Evolutionary conservation across 2,329 filamentous ascomycete genomes (phyloP), one percentile per base, ranked within the genome.

Genomic region (Westerdykella ornata): DNA sequence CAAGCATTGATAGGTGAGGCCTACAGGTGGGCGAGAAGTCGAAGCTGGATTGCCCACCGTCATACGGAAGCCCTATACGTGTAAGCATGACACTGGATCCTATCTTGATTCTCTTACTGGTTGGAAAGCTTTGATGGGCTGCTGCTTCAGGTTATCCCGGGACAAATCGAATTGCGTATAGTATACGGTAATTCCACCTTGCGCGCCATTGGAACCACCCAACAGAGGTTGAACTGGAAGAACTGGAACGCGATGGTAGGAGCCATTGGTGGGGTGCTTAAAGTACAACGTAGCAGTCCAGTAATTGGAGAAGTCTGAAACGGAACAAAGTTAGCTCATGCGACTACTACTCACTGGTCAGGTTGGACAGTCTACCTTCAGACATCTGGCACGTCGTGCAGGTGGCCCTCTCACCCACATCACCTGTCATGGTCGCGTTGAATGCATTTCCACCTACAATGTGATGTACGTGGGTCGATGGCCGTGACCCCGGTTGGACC

Each of bases 131-230:
- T 49, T 59, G 17, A 57, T 42, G 9, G 42, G 15, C 26, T 56
- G 47, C 35, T 49, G 39, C 15, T 52, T 53, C 12, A 57, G 34
- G 26, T 63, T 64, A 41, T 57, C 61, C 35, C 32, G 53, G 33
- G 7, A 41, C 42, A 69, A 60, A 35, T 62, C 60, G 34, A 55
- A 52, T 44, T 59, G 56, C 1, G 53, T 59, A 35, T 59, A 59
- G 47, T 59, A 59, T 14, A 59, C 54, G 8, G 56, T 59, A 12
- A 59, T 37, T 18, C 56, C 56, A 22, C 54, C 56, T 36, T 41
- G 11, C 13, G 52, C 53, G 16, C 52, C 51, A 9, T 56, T 36
- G 1, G 49, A 54, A 36, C 50, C 50, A 6, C 53, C 54, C n/a
- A 58, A 34, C 4, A 58, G 44, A 11, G 53, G 53, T 39, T 56